Evolutionary conservation across 2,329 filamentous ascomycete genomes (phyloP).

Genomic region (Neofusicoccum laricinum): DNA sequence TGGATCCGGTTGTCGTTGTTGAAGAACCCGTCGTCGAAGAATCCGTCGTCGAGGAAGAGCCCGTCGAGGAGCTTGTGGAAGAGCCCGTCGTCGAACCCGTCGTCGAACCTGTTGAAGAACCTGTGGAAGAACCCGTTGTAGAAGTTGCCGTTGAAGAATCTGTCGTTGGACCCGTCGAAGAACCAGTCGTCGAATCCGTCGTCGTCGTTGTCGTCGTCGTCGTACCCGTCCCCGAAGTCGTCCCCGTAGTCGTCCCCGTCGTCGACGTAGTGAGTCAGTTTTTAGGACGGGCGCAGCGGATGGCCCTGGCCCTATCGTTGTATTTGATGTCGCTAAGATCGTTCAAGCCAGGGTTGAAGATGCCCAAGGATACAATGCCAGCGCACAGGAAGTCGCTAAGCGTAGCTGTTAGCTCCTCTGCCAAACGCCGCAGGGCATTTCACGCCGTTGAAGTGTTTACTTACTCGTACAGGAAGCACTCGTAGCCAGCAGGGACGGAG

Average conservation of each 20-base stretch:
- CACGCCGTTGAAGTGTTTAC: not conserved
- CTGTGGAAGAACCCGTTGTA: not conserved
- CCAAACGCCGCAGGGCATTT: no score
- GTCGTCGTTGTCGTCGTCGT: no score
- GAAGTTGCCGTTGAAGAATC: not conserved
- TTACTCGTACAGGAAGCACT: not conserved
- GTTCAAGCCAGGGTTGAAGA: not conserved
- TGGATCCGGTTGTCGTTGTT: no score
- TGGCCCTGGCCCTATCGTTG: not conserved
- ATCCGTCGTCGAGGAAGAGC: no score
- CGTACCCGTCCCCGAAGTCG: no score
- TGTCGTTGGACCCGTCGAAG: no score
- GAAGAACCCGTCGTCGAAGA: not conserved
- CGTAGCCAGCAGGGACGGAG: not conserved
- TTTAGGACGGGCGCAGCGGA: not conserved
- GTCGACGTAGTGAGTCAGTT: not conserved
- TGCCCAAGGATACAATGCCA: not conserved
- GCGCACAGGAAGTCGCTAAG: not conserved
- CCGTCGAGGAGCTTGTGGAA: not conserved
- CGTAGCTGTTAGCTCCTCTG: no score
- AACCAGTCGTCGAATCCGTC: no score
- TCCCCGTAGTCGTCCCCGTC: no score
- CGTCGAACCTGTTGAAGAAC: not conserved
- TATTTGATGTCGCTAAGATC: not conserved
- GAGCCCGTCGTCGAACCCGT: not conserved